phyloP scores from a whole-genome alignment of 805 yeast species.

The Debaryomyces tyrocola region DNA sequence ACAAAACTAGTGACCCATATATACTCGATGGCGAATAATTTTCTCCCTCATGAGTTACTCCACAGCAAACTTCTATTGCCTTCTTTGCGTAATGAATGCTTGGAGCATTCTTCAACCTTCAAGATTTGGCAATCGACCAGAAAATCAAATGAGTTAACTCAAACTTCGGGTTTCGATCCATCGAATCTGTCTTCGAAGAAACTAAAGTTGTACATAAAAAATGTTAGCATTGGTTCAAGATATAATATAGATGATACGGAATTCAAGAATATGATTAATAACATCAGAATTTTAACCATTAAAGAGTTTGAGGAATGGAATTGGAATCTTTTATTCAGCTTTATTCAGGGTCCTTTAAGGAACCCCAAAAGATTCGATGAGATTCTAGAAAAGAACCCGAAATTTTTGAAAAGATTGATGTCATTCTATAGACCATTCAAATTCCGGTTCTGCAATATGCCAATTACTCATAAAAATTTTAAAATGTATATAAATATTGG shows the following conservation, averaged over 20 bases:
- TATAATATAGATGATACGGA: conserved; percentile 57
- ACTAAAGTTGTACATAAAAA: conserved; percentile 20
- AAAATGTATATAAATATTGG: conserved; percentile 70
- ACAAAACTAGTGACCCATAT: conserved; percentile 65
- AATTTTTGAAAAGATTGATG: conserved; percentile 77
- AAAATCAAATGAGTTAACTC: conserved; percentile 26
- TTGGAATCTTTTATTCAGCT: conserved; percentile 69
- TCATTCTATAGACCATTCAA: conserved; percentile 93
- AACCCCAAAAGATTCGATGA: conserved; percentile 77
- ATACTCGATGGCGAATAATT: conserved; percentile 48
- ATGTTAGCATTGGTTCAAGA: conserved; percentile 20
- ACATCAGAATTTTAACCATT: conserved; percentile 71
- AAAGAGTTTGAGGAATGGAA: conserved; percentile 86
- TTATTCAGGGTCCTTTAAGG: conserved; percentile 82
- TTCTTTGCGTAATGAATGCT: conserved; percentile 10
- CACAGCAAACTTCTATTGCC: conserved; percentile 12
- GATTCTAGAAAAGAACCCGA: conserved; percentile 66
- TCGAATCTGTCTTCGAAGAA: conserved; percentile 6
- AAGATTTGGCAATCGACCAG: conserved; percentile 48
- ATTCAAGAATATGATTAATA: conserved; percentile 62
- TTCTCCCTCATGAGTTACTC: conserved; percentile 52
- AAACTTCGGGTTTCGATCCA: conserved; percentile 26
- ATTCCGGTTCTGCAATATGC: conserved; percentile 57
- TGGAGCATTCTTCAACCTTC: conserved; percentile 40
- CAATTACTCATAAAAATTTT: conserved; percentile 42